Evolutionary conservation across 2,329 filamentous ascomycete genomes (phyloP).

Genomic region (Cladosporium sp.): DNA sequence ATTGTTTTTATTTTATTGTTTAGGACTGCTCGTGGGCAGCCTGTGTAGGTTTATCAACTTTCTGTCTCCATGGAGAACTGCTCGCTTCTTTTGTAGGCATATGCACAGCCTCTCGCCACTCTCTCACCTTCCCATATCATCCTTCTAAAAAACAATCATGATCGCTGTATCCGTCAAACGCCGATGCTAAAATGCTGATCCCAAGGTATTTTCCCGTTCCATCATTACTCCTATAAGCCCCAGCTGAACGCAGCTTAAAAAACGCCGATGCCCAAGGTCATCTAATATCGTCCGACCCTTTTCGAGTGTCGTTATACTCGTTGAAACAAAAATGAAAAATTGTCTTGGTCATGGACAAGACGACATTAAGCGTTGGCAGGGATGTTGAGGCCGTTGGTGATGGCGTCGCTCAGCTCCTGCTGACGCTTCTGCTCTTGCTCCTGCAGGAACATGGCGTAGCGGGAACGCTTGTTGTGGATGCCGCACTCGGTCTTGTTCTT

Average conservation of each 20-base stretch:
- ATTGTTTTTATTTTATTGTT: too few relatives aligned
- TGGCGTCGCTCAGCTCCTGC: constrained; percentile 41
- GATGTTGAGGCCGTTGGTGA: constrained; percentile 29
- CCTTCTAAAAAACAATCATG: neutral
- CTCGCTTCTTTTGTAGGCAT: too few relatives aligned
- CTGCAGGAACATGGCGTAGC: constrained; percentile 78
- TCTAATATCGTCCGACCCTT: constrained; percentile 6
- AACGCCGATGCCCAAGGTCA: constrained; percentile 5
- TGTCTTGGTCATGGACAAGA: neutral
- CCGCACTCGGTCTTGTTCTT: constrained; percentile 94
- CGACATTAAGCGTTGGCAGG: constrained; percentile 20
- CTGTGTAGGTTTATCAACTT: too few relatives aligned
- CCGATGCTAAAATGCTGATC: constrained; percentile 35
- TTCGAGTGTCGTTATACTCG: constrained; percentile 6
- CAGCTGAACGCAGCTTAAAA: neutral
- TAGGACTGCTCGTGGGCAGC: too few relatives aligned
- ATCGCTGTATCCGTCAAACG: constrained; percentile 28
- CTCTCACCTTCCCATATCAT: neutral
- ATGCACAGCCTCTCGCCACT: too few relatives aligned
- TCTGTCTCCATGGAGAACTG: too few relatives aligned
- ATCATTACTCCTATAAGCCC: constrained; percentile 13
- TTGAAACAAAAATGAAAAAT: constrained; percentile 2
- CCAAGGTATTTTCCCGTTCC: constrained; percentile 10
- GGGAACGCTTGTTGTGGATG: constrained; percentile 95
- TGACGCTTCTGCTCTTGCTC: constrained; percentile 66